Evolutionary conservation across 2,329 filamentous ascomycete species (phyloP), one percentile per base, ranked within the genome.

Genomic region (Colletotrichum truncatum): DNA sequence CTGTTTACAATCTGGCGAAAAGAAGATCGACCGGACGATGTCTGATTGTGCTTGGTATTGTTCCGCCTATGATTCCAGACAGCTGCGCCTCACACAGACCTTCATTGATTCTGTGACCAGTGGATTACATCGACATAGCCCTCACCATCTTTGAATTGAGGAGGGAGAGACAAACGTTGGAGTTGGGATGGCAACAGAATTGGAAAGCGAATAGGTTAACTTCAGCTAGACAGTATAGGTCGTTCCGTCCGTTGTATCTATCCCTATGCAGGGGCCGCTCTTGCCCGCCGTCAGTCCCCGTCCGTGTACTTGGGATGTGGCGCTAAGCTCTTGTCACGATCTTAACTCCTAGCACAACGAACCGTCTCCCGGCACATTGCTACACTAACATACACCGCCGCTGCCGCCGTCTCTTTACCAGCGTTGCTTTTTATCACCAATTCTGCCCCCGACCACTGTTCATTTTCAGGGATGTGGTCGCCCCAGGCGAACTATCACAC

Each of bases 241-340:
- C 51, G 12, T 39, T 23, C 5, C 14, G 14, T 4, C 53, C 39
- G 53, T 57, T 60, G 14, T 18, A 12, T 10, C 38, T 26, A 16
- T n/a, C 23, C 36, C 12, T 45, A 10, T 18, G 30, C 54, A 46
- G n/a, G 39, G 46, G 39, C 54, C 46, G 23, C 38, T 43, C 14
- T 26, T 25, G 14, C 39, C 14, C 14, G 32, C 11, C 18, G 36
- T 14, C 48, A 9, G 7, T 10, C 36, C 12, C 12, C 18, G 14
- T n/a, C 30, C 34, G 51, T 21, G 11, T 64, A 28, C 26, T 34
- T 26, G 23, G 25, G 16, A 9, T 8, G 41, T 49, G 49, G 62
- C 56, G 62, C 36, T 49, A 54, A 54, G 39, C 62, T 65, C 5
- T 28, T 62, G 48, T 62, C 62, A 55, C 39, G 32, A 36, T 55